Evolutionary conservation across 257 asterid genomes (phyloP).

Genomic region (Penstemon eatonii): DNA sequence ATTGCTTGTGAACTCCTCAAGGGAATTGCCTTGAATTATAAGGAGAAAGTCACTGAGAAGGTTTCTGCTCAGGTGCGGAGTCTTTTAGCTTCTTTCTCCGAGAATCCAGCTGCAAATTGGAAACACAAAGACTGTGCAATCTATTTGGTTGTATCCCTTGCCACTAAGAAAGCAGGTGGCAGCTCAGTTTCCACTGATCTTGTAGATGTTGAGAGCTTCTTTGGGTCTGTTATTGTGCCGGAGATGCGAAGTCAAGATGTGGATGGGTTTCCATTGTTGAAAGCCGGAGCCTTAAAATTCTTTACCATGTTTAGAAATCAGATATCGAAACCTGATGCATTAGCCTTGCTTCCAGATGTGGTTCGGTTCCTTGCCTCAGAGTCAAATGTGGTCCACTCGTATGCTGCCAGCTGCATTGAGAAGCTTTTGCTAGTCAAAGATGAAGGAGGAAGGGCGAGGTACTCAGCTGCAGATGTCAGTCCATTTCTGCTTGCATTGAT

Average conservation of each 20-base stretch:
- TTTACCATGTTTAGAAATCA: slow-evolving; percentile 86
- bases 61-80: slow-evolving; percentile 66
- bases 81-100: slow-evolving; percentile 65
- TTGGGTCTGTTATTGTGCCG: slow-evolving; percentile 77
- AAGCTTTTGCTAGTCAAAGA: slow-evolving; percentile 85
- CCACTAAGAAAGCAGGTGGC: slow-evolving; percentile 82
- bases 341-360: slow-evolving; percentile 79
- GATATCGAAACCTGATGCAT: slow-evolving; percentile 63
- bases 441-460: slow-evolving; percentile 71
- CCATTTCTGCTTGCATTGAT: slow-evolving; percentile 67
- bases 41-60: slow-evolving; percentile 75
- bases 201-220: slow-evolving; percentile 80
- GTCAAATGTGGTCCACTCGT: slow-evolving; percentile 89
- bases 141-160: slow-evolving; percentile 85
- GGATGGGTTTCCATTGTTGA: slow-evolving; percentile 77
- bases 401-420: slow-evolving; percentile 97
- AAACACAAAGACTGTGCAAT: slow-evolving; percentile 94
- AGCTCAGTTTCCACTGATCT: slow-evolving; percentile 79
- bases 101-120: slow-evolving; percentile 81
- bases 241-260: slow-evolving; percentile 80
- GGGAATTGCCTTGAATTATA: slow-evolving; percentile 80
- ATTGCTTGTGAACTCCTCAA: slow-evolving; percentile 95
- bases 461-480: slow-evolving; percentile 63
- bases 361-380: slow-evolving; percentile 71
- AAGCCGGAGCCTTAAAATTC: slow-evolving; percentile 92